Percentiles rank a stretch among this genome's conserved stretches.
phyloP scores from a whole-genome alignment of 352 stramenopile genomes.

The Pythium scleroteichum region DNA sequence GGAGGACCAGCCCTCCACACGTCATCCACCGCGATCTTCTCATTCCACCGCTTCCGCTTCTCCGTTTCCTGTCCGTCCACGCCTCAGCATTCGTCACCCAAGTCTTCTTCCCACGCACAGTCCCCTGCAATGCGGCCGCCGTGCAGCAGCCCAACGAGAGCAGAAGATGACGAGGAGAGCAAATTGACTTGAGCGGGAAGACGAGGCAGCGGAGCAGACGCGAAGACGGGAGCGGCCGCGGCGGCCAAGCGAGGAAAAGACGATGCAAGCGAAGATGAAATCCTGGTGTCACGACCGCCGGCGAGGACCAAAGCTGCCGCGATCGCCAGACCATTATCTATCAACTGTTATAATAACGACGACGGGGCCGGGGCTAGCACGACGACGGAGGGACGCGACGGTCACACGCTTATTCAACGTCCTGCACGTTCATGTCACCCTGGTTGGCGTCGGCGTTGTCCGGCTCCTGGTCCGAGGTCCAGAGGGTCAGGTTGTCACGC shows the following conservation, averaged over 20 bases:
- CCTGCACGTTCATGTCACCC: slow-evolving; percentile 84
- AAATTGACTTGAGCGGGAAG: neutral
- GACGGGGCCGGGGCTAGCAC: slow-evolving; percentile 3
- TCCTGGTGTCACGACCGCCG: slow-evolving; percentile 6
- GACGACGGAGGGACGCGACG: slow-evolving; percentile 11
- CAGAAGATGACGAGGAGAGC: neutral
- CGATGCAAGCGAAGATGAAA: slow-evolving; percentile 28
- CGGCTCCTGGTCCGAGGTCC: slow-evolving; percentile 96
- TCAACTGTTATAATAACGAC: slow-evolving; percentile 36
- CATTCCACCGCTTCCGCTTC: neutral
- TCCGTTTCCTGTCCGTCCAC: neutral
- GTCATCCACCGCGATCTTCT: slow-evolving; percentile 1
- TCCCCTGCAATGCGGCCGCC: slow-evolving; percentile 5
- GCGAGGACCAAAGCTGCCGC: slow-evolving; percentile 14
- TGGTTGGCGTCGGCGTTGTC: slow-evolving; percentile 90
- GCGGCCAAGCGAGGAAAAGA: slow-evolving; percentile 8
- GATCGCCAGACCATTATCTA: slow-evolving; percentile 33
- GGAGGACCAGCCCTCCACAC: slow-evolving; percentile 1
- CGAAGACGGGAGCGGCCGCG: neutral
- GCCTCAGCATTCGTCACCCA: neutral
- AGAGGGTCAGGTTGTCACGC: slow-evolving; percentile 99
- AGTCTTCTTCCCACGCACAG: neutral
- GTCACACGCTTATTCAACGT: slow-evolving; percentile 59
- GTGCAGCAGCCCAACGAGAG: slow-evolving; percentile 1
- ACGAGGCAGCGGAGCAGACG: neutral